These are phyloP conservation scores for Starmerella asiatica DNA, from an alignment of 805 yeast genomes.

Conservation along the genomic window DNA sequence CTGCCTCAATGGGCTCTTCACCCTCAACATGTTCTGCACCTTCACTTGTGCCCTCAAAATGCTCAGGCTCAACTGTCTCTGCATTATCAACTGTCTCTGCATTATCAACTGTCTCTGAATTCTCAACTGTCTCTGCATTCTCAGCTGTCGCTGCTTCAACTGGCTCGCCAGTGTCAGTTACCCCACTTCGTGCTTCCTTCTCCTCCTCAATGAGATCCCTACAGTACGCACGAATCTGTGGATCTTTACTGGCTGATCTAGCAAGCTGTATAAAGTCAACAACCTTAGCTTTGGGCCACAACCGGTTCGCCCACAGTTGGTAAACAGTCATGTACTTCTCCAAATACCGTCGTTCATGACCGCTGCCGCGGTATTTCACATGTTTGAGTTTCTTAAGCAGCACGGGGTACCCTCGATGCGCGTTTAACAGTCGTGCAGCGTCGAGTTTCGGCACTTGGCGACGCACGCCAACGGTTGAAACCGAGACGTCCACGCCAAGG, in stretches of 20 bases:
- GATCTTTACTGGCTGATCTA: constrained; percentile 35
- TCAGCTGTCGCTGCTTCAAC: not conserved
- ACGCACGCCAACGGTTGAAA: constrained; percentile 8
- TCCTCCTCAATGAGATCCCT: constrained; percentile 17
- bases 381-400: constrained; percentile 27
- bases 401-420: constrained; percentile 42
- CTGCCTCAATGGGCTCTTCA: no score
- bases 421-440: constrained; percentile 37
- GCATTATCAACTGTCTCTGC: not conserved
- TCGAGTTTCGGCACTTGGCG: constrained; percentile 29
- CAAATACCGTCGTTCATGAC: constrained; percentile 39
- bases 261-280: constrained; percentile 46
- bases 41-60: not conserved
- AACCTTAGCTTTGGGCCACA: constrained; percentile 71
- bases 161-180: not conserved
- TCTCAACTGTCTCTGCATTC: not conserved
- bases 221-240: constrained; percentile 15
- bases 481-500: constrained; percentile 19
- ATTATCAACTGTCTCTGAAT: no score
- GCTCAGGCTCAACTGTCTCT: no score
- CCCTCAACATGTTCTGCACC: not conserved
- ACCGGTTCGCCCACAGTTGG: constrained; percentile 61
- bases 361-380: constrained; percentile 28
- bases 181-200: constrained; percentile 14
- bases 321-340: constrained; percentile 40